phyloP scores from a whole-genome alignment of 1,284 basidiomycete species.

The Cutaneotrichosporon cyanovorans region DNA sequence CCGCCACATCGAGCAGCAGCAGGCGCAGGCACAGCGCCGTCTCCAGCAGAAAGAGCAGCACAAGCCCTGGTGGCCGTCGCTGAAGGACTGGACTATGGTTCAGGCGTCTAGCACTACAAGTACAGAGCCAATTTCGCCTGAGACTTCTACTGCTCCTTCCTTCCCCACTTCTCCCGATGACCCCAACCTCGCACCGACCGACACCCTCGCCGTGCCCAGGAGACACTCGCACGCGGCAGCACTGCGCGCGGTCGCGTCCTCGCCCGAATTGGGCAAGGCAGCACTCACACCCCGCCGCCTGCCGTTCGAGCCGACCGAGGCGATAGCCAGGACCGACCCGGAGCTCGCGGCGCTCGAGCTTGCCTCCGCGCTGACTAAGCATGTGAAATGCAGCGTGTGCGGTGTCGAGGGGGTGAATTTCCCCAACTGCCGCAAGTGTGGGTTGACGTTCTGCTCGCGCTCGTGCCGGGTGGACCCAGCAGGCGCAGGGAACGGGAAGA shows the following conservation, averaged over 20 bases:
- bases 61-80: constrained; percentile 13
- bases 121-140: no score
- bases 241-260: constrained; percentile 27
- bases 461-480: constrained; percentile 31
- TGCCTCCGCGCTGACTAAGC: constrained; percentile 33
- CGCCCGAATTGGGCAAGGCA: constrained; percentile 15
- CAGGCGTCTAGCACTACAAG: no score
- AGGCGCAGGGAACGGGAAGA: constrained; percentile 37
- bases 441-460: constrained; percentile 37
- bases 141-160: no score
- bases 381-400: constrained; percentile 36
- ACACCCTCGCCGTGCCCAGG: no score
- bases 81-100: constrained; percentile 12
- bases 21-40: background rate
- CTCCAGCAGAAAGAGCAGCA: no score
- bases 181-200: no score
- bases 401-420: constrained; percentile 36
- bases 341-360: constrained; percentile 35
- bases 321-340: constrained; percentile 32
- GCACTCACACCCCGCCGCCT: constrained; percentile 10
- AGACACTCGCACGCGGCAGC: background rate
- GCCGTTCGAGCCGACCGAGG: constrained; percentile 24
- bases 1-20: constrained; percentile 8
- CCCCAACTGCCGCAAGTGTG: constrained; percentile 41
- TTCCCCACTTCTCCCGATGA: no score